phyloP scores from a whole-genome alignment of 1,284 basidiomycete species.

The Ceratobasidium sp. region DNA sequence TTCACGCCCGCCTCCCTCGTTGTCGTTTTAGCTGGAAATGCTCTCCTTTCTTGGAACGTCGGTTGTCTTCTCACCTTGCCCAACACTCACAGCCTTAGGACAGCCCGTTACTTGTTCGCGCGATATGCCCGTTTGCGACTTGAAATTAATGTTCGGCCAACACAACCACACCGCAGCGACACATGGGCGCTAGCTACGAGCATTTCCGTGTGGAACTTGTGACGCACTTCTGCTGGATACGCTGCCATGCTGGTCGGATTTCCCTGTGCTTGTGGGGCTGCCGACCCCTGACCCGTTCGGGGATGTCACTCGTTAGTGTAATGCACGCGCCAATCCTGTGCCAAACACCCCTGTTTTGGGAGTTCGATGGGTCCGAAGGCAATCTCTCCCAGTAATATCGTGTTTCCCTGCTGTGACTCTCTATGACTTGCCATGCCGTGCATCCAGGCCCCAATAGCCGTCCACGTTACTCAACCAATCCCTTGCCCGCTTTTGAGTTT shows the following conservation, averaged over 20 bases:
- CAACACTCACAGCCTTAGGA: slow-evolving; percentile 13
- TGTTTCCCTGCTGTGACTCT: not conserved
- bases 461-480: slow-evolving; percentile 9
- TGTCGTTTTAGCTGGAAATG: not conserved
- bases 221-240: not conserved
- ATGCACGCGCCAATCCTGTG: slow-evolving; percentile 21
- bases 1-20: not conserved
- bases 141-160: not conserved
- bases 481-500: not conserved
- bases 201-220: slow-evolving; percentile 14
- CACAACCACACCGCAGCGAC: not conserved
- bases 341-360: not conserved
- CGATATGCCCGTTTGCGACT: too few relatives aligned
- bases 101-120: too few relatives aligned
- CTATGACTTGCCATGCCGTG: slow-evolving; percentile 21
- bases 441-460: slow-evolving; percentile 11
- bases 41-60: slow-evolving; percentile 4
- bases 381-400: not conserved
- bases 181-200: slow-evolving; percentile 19
- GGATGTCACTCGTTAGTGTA: not conserved
- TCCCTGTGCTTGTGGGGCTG: slow-evolving; percentile 7
- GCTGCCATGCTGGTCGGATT: slow-evolving; percentile 11
- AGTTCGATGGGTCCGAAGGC: slow-evolving; percentile 33
- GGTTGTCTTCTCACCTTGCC: not conserved
- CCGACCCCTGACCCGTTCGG: slow-evolving; percentile 3